Evolutionary conservation across 2,329 filamentous ascomycete species (phyloP).

Genomic region (Sporothrix protearum): DNA sequence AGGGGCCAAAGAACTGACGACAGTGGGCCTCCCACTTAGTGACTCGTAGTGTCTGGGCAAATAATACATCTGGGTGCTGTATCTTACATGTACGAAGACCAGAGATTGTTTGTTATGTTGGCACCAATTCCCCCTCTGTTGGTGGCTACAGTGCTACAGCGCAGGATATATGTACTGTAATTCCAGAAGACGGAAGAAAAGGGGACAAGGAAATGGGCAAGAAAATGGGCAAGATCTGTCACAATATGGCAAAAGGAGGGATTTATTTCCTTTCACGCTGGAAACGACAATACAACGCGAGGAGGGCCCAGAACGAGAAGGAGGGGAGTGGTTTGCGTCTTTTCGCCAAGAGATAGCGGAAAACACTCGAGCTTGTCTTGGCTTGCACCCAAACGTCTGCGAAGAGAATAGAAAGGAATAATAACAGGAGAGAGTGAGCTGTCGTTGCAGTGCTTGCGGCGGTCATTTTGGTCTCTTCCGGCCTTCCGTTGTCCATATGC

Average conservation of each 20-base stretch:
- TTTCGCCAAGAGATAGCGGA: conserved; percentile 12
- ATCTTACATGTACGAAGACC: no score
- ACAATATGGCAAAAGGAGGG: not conserved
- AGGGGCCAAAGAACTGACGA: conserved; percentile 21
- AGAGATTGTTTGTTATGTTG: not conserved
- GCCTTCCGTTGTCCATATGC: not conserved
- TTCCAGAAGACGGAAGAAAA: not conserved
- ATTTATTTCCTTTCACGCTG: conserved; percentile 3
- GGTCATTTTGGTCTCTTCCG: not conserved
- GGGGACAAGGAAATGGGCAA: not conserved
- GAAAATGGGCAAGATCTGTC: not conserved
- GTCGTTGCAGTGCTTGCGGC: not conserved
- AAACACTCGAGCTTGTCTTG: not conserved
- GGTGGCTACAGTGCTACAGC: not conserved
- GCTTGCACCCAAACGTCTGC: not conserved
- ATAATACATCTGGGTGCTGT: no score
- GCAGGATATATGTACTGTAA: no score
- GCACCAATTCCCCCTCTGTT: not conserved
- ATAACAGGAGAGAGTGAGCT: no score
- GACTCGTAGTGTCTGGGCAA: conserved; percentile 1
- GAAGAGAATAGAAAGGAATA: not conserved
- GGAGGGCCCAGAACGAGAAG: not conserved
- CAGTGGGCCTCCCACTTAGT: conserved; percentile 19
- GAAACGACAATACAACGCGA: not conserved
- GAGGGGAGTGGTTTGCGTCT: conserved; percentile 2